Base-by-base conservation (phyloP, 805 yeast species). In the Kuraishia cidri region DNA sequence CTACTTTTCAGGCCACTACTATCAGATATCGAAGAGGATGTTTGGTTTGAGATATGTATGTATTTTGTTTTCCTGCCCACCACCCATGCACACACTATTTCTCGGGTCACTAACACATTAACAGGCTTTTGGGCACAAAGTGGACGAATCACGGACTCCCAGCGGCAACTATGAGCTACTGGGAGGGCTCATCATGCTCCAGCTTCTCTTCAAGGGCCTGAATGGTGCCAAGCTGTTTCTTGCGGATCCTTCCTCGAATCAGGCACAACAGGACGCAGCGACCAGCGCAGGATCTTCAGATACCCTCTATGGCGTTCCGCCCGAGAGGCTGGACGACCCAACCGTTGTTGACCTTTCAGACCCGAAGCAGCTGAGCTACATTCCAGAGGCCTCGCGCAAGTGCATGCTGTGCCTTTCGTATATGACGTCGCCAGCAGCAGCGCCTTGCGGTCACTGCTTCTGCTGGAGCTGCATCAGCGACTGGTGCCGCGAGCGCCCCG, bases 391-490 rank as follows among this genome's bases (percentile, higher is more conserved):
- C 17, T 76, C 94, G 1, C 65, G 97, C 33, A 65, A 69, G 26
- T 90, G 98, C 50, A 80, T 87, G 69, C 64, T 92, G 14, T 90
- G 98, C 51, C 64, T 90, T 16, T 77, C 82, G 6, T 64, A 69
- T 11, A 83, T 90, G 92, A 64, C 58, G 2, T 73, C 83, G 39
- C 97, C 98, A 4, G 64, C 95, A 1, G 73, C 84, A 38, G 86
- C 95, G 0, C 72, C 78, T 4, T 90, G 98, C 56, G 98, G 97
- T 0, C 98, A 90, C 52, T 37, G 85, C 11, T 90, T 84, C 53
- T 90, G 98, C 56, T 90, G 97, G 97, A 65, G 63, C 5, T 90
- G 97, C 52, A 75, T 87, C 4, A 66, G 76, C 5, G 94, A 83
- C 44, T 90, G 97, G 97, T 74, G 87, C 37, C 65, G 85, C 40